Conservation (phyloP, 1,284 basidiomycete species). For the Apiotrichum domesticum region DNA sequence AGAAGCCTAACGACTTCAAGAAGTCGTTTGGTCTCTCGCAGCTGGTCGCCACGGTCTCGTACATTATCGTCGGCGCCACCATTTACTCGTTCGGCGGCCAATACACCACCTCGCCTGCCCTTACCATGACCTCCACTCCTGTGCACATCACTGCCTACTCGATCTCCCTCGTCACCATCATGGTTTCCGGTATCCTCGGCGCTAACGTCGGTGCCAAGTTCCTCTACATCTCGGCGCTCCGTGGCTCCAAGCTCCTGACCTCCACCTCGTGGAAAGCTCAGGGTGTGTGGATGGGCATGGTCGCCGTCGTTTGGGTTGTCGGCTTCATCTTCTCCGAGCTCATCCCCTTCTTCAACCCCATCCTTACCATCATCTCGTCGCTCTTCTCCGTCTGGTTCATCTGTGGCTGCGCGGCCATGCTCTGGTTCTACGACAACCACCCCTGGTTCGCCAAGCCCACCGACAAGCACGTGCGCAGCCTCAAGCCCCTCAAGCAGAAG, state of each 20-base stretch:
- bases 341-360: constrained; percentile 44
- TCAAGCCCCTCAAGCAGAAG: constrained; percentile 17
- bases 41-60: constrained; percentile 23
- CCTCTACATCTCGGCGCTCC: constrained; percentile 33
- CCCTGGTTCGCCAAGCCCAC: constrained; percentile 22
- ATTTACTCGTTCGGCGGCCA: constrained; percentile 39
- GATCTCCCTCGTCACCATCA: constrained; percentile 37
- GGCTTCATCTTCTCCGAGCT: constrained; percentile 38
- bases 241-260: constrained; percentile 32
- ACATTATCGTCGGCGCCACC: constrained; percentile 32
- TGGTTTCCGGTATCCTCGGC: constrained; percentile 39
- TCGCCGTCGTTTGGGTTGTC: constrained; percentile 33
- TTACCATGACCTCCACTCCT: constrained; percentile 33
- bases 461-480: constrained; percentile 11
- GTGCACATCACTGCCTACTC: constrained; percentile 34
- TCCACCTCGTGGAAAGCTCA: constrained; percentile 28
- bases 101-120: constrained; percentile 35
- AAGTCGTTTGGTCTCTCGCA: constrained; percentile 40
- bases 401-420: constrained; percentile 34
- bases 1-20: constrained; percentile 38
- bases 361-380: constrained; percentile 39
- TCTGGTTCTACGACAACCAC: constrained; percentile 34
- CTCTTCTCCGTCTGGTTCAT: constrained; percentile 42
- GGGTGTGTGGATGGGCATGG: constrained; percentile 33
- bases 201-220: constrained; percentile 40